Evolutionary conservation across 1,284 basidiomycete species (phyloP), one percentile per base, ranked within the genome.

Genomic region (Tranzscheliella williamsii): DNA sequence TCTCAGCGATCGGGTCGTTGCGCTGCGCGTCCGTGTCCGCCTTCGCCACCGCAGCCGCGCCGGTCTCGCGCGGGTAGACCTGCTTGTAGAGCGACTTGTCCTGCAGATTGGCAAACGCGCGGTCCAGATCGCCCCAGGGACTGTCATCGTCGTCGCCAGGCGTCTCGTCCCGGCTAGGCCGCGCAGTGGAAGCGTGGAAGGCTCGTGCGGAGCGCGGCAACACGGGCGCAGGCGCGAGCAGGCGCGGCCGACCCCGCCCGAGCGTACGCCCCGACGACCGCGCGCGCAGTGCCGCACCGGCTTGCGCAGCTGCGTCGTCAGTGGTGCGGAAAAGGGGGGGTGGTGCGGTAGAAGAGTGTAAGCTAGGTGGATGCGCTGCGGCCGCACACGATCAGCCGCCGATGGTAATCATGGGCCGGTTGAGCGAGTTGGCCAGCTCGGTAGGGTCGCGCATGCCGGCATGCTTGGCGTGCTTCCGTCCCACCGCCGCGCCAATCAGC

Each of bases 401-500:
- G 79, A 92, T 93, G 55, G 90, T 81, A 63, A 92, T 91, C 88
- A 89, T 91, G 46, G 85, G 88, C 42, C 72, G 50, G 36, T 67
- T 72, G 42, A 46, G 27, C 23, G 50, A 43, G 24, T 54, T 49
- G 11, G 70, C 70, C 23, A 73, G 54, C 51, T 70, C 72, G 21
- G 44, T 54, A 4, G 65, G 70, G 36, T 62, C 60, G 13, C 37
- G 30, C 67, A 70, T 70, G 8, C 72, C 72, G 13, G 85, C 86
- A 73, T 93, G 90, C 70, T 88, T 90, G 73, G 86, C 89, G 70
- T 88, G 85, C 81, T 92, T 93, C 37, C 84, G 83, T 18, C 79
- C 79, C 2, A 91, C 85, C 5, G 89, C 88, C 8, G 73, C 79
- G 3, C 84, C 84, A 33, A 92, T 86, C 3, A 84, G 82, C 34